Conservation (phyloP, 208 protist species). For the Crithidia sp. region DNA sequence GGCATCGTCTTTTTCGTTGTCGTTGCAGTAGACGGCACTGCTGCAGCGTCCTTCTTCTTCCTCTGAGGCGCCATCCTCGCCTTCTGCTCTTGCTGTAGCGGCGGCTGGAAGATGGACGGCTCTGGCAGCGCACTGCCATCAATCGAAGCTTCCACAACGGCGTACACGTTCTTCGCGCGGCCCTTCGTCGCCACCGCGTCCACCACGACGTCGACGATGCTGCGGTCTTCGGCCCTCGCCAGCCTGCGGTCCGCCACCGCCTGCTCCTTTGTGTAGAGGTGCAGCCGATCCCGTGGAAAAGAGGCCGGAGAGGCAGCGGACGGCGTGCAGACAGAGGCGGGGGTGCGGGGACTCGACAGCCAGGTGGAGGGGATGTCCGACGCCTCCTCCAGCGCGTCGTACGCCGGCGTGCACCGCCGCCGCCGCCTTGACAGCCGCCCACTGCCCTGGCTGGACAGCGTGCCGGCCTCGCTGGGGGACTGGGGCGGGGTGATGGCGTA, state of each 20-base stretch:
- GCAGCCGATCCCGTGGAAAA: conserved; percentile 29
- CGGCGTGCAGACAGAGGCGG: neutral
- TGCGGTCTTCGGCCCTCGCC: conserved; percentile 31
- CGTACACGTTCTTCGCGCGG: conserved; percentile 29
- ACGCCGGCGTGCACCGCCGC: conserved; percentile 14
- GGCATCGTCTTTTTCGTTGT: neutral
- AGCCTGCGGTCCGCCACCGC: conserved; percentile 8
- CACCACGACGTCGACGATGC: conserved; percentile 32
- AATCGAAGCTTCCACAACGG: conserved; percentile 21
- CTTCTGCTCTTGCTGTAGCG: neutral
- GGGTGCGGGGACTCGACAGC: neutral
- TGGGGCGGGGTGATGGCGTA: conserved; percentile 32
- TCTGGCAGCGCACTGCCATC: conserved; percentile 9
- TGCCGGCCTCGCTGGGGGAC: conserved; percentile 8
- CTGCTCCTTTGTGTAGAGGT: conserved; percentile 22
- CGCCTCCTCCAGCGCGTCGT: conserved; percentile 20
- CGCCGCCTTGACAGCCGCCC: conserved; percentile 7
- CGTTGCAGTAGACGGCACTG: neutral
- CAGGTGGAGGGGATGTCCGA: conserved; percentile 20
- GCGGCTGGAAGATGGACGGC: conserved; percentile 22
- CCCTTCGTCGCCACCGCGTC: conserved; percentile 12
- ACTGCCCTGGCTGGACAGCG: neutral
- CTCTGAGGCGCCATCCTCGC: neutral
- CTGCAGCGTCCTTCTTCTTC: neutral
- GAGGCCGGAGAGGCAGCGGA: neutral